Percentiles rank a stretch among this genome's conserved stretches.
These are phyloP conservation scores for Forsythia suspensa DNA, from an alignment of 257 asterid genomes.

Conservation along the genomic window DNA sequence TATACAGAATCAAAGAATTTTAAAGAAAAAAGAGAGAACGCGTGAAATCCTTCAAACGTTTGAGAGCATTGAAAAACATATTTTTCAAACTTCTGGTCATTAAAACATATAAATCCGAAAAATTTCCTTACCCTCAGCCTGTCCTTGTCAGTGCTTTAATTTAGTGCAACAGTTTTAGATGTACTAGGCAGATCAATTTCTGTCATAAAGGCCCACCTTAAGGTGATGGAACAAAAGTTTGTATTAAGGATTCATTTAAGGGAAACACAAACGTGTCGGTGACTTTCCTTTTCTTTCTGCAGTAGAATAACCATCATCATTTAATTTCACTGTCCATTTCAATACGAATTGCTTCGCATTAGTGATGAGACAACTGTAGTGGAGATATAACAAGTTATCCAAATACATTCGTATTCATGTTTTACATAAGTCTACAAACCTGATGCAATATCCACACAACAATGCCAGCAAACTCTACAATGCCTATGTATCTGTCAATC, in stretches of 20 bases:
- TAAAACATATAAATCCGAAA: too few relatives aligned
- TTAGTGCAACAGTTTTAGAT: neutral
- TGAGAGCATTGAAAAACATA: too few relatives aligned
- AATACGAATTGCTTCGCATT: neutral
- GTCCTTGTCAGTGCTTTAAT: neutral
- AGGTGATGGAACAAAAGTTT: neutral
- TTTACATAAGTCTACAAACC: conserved; percentile 39
- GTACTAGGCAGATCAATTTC: too few relatives aligned
- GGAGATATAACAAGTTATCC: neutral
- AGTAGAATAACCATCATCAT: neutral
- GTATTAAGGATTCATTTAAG: too few relatives aligned
- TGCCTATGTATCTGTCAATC: conserved; percentile 93
- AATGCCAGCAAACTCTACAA: conserved; percentile 96
- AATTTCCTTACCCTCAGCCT: neutral
- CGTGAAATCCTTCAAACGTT: neutral
- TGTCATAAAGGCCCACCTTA: too few relatives aligned
- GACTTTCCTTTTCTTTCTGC: neutral
- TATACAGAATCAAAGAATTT: neutral
- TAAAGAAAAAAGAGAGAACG: neutral
- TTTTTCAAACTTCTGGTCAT: too few relatives aligned
- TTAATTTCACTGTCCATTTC: neutral
- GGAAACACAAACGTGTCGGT: neutral
- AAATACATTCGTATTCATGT: neutral
- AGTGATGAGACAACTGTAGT: conserved; percentile 12
- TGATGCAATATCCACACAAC: conserved; percentile 96